Conservation (phyloP, 306 rosid species). For the Coriaria nepalensis region DNA sequence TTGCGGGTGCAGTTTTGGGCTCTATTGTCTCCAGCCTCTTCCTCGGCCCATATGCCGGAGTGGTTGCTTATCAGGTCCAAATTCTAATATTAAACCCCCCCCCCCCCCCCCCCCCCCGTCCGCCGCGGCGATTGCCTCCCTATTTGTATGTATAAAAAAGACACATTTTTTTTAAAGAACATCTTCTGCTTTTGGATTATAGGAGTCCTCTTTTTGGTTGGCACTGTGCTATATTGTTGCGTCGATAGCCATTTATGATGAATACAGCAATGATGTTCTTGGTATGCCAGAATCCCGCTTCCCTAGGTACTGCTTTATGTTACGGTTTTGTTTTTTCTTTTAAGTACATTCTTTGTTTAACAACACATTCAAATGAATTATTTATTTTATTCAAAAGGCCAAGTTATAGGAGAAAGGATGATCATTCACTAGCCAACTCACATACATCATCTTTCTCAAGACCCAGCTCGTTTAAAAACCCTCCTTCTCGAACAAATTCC, state of each 20-base stretch:
- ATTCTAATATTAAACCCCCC: too few species aligned
- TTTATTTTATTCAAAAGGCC: constrained; percentile 20
- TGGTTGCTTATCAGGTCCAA: constrained; percentile 70
- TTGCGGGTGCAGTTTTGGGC: constrained; percentile 56
- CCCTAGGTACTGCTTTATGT: constrained; percentile 51
- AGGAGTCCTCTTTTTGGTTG: constrained; percentile 65
- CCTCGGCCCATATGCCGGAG: constrained; percentile 75
- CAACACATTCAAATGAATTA: not conserved
- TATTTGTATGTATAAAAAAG: not conserved
- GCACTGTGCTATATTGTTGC: constrained; percentile 61
- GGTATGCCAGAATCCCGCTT: constrained; percentile 87
- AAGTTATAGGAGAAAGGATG: constrained; percentile 8
- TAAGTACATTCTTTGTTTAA: not conserved
- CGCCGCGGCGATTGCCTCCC: not conserved
- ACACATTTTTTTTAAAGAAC: not conserved
- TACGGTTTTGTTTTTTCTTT: not conserved
- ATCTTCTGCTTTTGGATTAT: not conserved
- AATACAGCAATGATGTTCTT: constrained; percentile 83
- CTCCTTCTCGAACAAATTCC: constrained; percentile 43
- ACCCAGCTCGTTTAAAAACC: constrained; percentile 33
- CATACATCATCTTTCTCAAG: constrained; percentile 36
- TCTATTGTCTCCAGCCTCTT: constrained; percentile 60
- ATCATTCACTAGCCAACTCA: constrained; percentile 12
- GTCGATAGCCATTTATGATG: constrained; percentile 81
- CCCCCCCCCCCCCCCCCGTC: not conserved